A percentile compares a stretch with the other conserved stretches of the same genome.
These are phyloP conservation scores for Gypsophila paniculata DNA, from an alignment of 179 eudicot species.

Conservation along the genomic window DNA sequence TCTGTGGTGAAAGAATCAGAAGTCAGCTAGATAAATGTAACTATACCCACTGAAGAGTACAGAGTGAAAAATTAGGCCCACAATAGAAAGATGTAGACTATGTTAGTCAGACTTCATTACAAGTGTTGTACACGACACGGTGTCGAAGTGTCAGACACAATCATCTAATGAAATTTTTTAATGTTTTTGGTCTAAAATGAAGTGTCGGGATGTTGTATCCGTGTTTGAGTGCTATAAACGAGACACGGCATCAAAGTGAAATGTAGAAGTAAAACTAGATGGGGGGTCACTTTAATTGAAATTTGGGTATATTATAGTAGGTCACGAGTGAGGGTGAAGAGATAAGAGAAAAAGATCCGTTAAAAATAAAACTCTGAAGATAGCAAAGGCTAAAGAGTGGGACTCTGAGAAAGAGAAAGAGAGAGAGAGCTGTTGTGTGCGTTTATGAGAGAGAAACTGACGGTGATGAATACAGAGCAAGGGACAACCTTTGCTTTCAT, in stretches of 20 bases:
- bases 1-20: conserved; percentile 29
- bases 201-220: too few species aligned
- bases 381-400: conserved; percentile 30
- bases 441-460: conserved; percentile 32
- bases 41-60: conserved; percentile 20
- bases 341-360: conserved; percentile 26
- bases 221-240: too few species aligned
- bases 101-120: too few species aligned
- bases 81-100: conserved; percentile 16
- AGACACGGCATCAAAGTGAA: too few species aligned
- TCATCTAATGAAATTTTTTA: too few species aligned
- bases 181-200: too few species aligned
- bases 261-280: too few species aligned
- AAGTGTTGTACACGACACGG: too few species aligned
- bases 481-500: conserved; percentile 39
- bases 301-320: conserved; percentile 22
- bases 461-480: conserved; percentile 33
- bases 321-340: conserved; percentile 34
- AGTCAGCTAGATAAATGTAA: conserved; percentile 27
- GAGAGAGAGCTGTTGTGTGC: conserved; percentile 20
- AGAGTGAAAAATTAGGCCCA: conserved; percentile 32
- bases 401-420: conserved; percentile 26
- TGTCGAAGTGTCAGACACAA: too few species aligned
- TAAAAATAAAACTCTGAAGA: conserved; percentile 26
- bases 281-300: conserved; percentile 3